Evolutionary conservation across 208 protist genomes (phyloP).

Genomic region (Leishmania lainsoni): DNA sequence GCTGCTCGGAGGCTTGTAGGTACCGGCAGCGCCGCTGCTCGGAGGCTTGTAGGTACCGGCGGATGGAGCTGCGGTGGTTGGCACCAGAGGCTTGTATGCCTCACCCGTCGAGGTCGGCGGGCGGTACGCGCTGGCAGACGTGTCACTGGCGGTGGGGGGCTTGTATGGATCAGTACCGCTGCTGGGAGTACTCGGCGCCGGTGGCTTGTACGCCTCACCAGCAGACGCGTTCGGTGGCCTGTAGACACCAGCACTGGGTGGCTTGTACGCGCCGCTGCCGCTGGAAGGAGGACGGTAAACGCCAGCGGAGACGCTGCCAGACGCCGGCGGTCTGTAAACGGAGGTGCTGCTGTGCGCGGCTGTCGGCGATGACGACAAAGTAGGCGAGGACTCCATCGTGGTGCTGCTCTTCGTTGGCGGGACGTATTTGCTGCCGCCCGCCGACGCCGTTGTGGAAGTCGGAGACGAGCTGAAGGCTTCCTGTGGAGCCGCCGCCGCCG

Average conservation of each 20-base stretch:
- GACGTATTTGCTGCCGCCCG: constrained; percentile 14
- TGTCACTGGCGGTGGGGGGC: constrained; percentile 25
- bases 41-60: constrained; percentile 17
- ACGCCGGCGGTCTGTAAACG: not conserved
- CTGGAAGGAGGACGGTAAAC: constrained; percentile 1
- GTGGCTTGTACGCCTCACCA: constrained; percentile 32
- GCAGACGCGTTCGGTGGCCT: constrained; percentile 9
- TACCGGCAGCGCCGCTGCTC: constrained; percentile 1
- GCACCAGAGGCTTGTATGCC: constrained; percentile 51
- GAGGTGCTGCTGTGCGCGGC: not conserved
- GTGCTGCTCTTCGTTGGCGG: constrained; percentile 6
- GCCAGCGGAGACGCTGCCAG: constrained; percentile 1
- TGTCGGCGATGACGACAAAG: not conserved
- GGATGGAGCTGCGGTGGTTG: constrained; percentile 15
- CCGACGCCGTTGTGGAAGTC: not conserved
- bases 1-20: constrained; percentile 35
- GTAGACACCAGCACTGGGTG: constrained; percentile 6
- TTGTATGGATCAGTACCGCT: constrained; percentile 33
- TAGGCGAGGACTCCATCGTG: not conserved
- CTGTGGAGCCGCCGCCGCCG: not conserved
- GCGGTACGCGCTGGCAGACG: constrained; percentile 11
- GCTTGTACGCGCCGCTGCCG: constrained; percentile 9
- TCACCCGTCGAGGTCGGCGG: constrained; percentile 17
- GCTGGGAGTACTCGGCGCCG: constrained; percentile 1
- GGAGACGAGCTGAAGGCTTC: not conserved